Base-by-base conservation (phyloP, 805 yeast species). In the Candida awuae region DNA sequence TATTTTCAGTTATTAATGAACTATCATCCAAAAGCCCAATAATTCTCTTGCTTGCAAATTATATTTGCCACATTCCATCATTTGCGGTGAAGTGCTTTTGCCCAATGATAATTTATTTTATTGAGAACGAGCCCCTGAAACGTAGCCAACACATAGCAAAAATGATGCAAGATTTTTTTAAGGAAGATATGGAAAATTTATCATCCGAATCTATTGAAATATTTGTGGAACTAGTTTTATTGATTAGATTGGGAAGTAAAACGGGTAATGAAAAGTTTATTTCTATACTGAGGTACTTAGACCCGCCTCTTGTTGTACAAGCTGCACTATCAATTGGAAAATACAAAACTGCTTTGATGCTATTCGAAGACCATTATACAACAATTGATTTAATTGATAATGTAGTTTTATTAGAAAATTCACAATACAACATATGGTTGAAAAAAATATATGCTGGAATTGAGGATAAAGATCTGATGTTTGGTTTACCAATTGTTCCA, bases 401-500 rank as follows among this genome's bases (percentile, higher is more conserved):
- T 2, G 34, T 36, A 1, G 18, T n/a, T 4, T 10, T 29, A 3
- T 32, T 41, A 4, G 23, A 20, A 18, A 18, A 32, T 4, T 16
- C 30, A 4, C 35, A 32, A 2, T 38, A 44, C 14, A 51, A 53
- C 16, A 41, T 41, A 3, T 16, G 37, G 31, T 39, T 66, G 18
- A 38, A 58, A 4, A 32, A 41, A 1, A 62, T 81, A 2, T 84
- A 79, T 53, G 61, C 64, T 5, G 53, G 67, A 0, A 62, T 86
- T 3, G 75, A 71, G 35, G 86, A 81, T 41, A 61, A 66, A 3
- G 95, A 86, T 53, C 57, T 84, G 29, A 53, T 73, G 5, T 67
- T 68, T 47, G 94, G 94, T 0, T 56, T 84, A 8, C 85, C 88
- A 0, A 68, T 71, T 12, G 63, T 68, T 16, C 71, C 81, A 1